A percentile compares a stretch with the other conserved stretches of the same genome.
Conservation (phyloP, 768 basidiomycete species). For the Xerocomellus amylosporus region DNA sequence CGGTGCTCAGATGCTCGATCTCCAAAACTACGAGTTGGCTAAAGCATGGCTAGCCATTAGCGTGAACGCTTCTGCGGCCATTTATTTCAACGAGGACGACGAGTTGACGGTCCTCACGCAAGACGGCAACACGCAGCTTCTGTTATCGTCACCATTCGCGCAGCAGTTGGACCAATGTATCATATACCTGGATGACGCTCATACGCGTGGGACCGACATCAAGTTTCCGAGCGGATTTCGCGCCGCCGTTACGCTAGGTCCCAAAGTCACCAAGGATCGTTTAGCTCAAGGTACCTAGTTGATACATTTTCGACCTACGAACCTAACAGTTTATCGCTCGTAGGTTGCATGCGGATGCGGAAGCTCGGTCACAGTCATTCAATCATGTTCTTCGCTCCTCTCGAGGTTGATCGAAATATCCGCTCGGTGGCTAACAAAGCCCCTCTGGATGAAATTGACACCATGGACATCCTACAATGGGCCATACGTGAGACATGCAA, state of each 20-base stretch:
- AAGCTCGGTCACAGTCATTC: slow-evolving; percentile 33
- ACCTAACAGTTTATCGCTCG: background rate
- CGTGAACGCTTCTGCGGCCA: slow-evolving; percentile 35
- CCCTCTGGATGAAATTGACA: background rate
- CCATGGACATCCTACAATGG: slow-evolving; percentile 45
- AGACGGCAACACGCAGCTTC: too few relatives aligned
- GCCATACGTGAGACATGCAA: slow-evolving; percentile 29
- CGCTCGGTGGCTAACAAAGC: slow-evolving; percentile 12
- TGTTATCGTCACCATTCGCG: too few relatives aligned
- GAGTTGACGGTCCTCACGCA: too few relatives aligned
- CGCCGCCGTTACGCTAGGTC: background rate
- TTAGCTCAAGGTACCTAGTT: slow-evolving; percentile 39
- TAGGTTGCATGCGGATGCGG: slow-evolving; percentile 52
- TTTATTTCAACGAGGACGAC: slow-evolving; percentile 33
- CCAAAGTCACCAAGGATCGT: slow-evolving; percentile 46
- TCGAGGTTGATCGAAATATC: slow-evolving; percentile 11
- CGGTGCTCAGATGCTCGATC: slow-evolving; percentile 38
- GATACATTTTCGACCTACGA: too few relatives aligned
- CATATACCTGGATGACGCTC: slow-evolving; percentile 54
- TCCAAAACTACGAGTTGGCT: slow-evolving; percentile 40
- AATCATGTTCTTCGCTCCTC: too few relatives aligned
- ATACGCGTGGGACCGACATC: slow-evolving; percentile 48
- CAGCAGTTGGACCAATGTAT: too few relatives aligned
- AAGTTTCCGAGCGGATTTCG: slow-evolving; percentile 40
- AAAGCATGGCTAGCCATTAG: slow-evolving; percentile 13